Evolutionary conservation across 805 yeast genomes (phyloP).

Genomic region (Tetrapisispora fleetii): DNA sequence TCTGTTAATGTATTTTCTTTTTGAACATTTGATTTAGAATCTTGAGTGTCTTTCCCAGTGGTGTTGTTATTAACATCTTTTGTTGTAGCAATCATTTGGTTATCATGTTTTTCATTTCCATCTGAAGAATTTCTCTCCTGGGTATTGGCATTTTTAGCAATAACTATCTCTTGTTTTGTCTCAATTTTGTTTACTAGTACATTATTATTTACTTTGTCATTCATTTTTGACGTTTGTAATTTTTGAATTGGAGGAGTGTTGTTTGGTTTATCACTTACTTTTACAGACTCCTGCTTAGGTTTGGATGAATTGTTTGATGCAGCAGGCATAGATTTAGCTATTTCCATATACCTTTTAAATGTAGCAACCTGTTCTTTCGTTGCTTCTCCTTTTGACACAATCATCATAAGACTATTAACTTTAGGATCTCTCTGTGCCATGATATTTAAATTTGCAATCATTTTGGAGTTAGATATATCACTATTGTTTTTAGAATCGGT

Average conservation of each 20-base stretch:
- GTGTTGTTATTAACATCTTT: not conserved
- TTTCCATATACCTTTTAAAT: conserved; percentile 71
- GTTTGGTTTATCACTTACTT: not conserved
- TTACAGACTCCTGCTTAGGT: not conserved
- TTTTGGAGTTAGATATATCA: conserved; percentile 52
- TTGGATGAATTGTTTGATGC: conserved; percentile 23
- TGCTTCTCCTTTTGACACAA: conserved; percentile 79
- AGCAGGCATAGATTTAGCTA: conserved; percentile 67
- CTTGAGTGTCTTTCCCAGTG: no score
- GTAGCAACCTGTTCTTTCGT: conserved; percentile 57
- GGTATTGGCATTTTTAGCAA: no score
- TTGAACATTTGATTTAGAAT: no score
- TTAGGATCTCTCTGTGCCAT: conserved; percentile 68
- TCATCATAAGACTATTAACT: conserved; percentile 64
- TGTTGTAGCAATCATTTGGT: not conserved
- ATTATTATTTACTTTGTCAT: not conserved
- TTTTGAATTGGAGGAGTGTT: not conserved
- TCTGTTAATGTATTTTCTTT: not conserved
- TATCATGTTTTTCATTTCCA: conserved; percentile 5
- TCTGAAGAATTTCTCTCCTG: conserved; percentile 3
- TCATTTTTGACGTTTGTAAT: not conserved
- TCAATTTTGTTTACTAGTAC: no score
- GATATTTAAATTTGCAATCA: conserved; percentile 76
- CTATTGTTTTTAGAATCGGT: not conserved
- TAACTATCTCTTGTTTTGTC: no score